Percentiles rank a stretch among this genome's conserved stretches.
Evolutionary conservation across 371 early-diverging fungal species (phyloP).

Genomic region (Mucor plumbeus): DNA sequence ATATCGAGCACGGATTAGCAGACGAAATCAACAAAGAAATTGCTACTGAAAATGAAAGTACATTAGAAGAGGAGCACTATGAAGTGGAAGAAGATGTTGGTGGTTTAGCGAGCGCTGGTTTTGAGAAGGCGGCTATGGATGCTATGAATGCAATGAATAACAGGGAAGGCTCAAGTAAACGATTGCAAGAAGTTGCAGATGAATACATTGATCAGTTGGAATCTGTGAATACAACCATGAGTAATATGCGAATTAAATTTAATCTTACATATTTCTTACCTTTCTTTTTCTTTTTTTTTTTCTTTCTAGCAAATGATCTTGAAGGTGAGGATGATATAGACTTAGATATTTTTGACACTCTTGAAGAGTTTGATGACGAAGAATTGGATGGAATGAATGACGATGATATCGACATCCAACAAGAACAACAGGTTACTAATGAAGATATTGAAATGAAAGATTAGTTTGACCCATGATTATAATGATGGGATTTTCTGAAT

Average conservation of each 20-base stretch:
- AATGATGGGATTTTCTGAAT: background rate
- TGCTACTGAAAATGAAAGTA: background rate
- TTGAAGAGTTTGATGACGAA: conserved; percentile 17
- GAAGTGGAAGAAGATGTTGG: conserved; percentile 8
- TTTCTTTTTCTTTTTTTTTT: background rate
- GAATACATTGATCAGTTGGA: conserved; percentile 27
- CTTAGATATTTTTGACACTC: conserved; percentile 5
- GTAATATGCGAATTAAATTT: background rate
- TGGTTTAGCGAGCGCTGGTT: background rate
- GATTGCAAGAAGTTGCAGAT: conserved; percentile 26
- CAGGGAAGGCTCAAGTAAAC: background rate
- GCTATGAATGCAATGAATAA: conserved; percentile 12
- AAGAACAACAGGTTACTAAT: background rate
- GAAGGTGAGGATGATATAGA: conserved; percentile 17
- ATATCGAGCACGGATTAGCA: conserved; percentile 22
- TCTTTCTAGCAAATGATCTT: conserved; percentile 6
- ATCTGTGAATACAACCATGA: background rate
- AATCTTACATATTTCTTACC: too few relatives aligned
- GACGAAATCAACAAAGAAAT: conserved; percentile 34
- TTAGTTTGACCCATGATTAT: too few relatives aligned
- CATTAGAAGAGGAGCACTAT: conserved; percentile 12
- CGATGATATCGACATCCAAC: background rate
- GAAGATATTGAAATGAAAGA: background rate
- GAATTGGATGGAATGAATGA: conserved; percentile 24
- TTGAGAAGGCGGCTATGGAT: conserved; percentile 5